Evolutionary conservation across 768 basidiomycete genomes (phyloP).

Genomic region (Suillus weaverae): DNA sequence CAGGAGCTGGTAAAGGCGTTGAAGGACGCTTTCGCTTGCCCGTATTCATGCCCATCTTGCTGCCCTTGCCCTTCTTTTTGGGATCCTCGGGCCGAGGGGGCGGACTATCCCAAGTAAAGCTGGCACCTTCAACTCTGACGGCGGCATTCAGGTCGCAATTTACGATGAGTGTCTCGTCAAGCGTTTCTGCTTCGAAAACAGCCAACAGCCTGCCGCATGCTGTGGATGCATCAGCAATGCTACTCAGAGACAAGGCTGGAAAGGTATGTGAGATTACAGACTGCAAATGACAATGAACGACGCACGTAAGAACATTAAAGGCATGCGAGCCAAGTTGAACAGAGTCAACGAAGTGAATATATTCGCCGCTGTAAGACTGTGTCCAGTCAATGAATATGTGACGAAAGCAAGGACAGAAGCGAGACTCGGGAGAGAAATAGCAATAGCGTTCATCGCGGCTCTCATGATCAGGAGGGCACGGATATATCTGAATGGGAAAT

Average conservation of each 20-base stretch:
- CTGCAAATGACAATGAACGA: background rate
- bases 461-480: slow-evolving; percentile 67
- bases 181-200: slow-evolving; percentile 82
- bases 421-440: slow-evolving; percentile 70
- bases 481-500: slow-evolving; percentile 46
- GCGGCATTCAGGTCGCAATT: slow-evolving; percentile 62
- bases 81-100: slow-evolving; percentile 47
- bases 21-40: slow-evolving; percentile 18
- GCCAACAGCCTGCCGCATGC: slow-evolving; percentile 74
- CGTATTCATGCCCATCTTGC: slow-evolving; percentile 11
- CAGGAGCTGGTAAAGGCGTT: slow-evolving; percentile 31
- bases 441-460: slow-evolving; percentile 65
- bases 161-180: slow-evolving; percentile 55
- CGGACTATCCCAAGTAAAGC: slow-evolving; percentile 87
- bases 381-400: slow-evolving; percentile 73
- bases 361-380: slow-evolving; percentile 63
- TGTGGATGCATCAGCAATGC: slow-evolving; percentile 84
- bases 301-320: slow-evolving; percentile 70
- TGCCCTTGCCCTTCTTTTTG: slow-evolving; percentile 15
- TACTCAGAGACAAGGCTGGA: slow-evolving; percentile 64
- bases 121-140: slow-evolving; percentile 62
- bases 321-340: slow-evolving; percentile 81
- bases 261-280: slow-evolving; percentile 10
- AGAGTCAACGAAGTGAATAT: slow-evolving; percentile 85
- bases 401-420: slow-evolving; percentile 79